phyloP scores from a whole-genome alignment of 371 early-diverging fungal genomes.

The Mortierella sp. region DNA sequence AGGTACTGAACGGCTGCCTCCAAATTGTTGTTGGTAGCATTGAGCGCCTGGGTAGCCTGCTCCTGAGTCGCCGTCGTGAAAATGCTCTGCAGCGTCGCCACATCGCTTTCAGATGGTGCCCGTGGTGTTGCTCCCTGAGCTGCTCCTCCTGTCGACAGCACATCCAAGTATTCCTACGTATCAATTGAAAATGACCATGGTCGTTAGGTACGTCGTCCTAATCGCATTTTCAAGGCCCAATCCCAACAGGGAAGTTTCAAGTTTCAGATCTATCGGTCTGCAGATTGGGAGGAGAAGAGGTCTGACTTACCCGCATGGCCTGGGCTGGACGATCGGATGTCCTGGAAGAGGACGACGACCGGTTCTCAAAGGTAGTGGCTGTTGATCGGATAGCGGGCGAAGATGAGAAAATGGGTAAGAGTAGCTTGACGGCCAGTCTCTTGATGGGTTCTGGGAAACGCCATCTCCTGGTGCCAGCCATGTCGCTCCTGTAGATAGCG shows the following conservation, averaged over 20 bases:
- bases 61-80: slow-evolving; percentile 72
- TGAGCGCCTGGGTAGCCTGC: slow-evolving; percentile 66
- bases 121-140: slow-evolving; percentile 57
- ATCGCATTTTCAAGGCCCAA: neutral
- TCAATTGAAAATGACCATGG: neutral
- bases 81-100: slow-evolving; percentile 66
- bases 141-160: slow-evolving; percentile 62
- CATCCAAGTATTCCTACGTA: slow-evolving; percentile 66
- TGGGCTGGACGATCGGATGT: slow-evolving; percentile 58
- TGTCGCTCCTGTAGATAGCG: slow-evolving; percentile 70
- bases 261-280: neutral
- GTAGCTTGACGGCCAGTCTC: slow-evolving; percentile 50
- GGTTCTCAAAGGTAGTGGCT: slow-evolving; percentile 62
- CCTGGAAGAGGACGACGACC: slow-evolving; percentile 35
- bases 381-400: slow-evolving; percentile 67
- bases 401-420: slow-evolving; percentile 61
- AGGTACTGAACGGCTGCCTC: slow-evolving; percentile 65
- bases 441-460: slow-evolving; percentile 66
- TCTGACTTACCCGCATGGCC: slow-evolving; percentile 36
- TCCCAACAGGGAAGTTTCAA: neutral
- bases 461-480: slow-evolving; percentile 73
- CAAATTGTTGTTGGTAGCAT: slow-evolving; percentile 68
- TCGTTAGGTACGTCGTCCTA: neutral
- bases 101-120: slow-evolving; percentile 66
- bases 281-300: neutral